Evolutionary conservation across 192 early-diverging fungal species (phyloP).

Genomic region (Chytriomyces sp.): DNA sequence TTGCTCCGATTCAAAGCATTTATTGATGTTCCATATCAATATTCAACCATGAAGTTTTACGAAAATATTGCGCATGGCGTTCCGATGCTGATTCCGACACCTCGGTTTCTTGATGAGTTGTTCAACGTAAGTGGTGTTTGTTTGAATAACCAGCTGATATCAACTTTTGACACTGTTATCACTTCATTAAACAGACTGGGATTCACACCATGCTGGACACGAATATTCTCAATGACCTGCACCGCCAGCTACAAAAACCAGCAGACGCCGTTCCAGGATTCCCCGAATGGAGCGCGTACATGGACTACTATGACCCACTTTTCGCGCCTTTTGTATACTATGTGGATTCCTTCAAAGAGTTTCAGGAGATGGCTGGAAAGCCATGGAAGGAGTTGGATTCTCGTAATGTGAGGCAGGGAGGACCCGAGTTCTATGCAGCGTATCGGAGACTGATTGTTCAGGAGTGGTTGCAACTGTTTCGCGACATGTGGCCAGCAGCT

Average conservation of each 20-base stretch:
- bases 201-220: too few species aligned
- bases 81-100: slow-evolving; percentile 7
- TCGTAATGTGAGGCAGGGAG: not conserved
- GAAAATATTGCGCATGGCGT: slow-evolving; percentile 33
- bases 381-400: not conserved
- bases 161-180: too few species aligned
- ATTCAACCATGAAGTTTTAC: slow-evolving; percentile 31
- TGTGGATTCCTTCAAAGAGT: slow-evolving; percentile 21
- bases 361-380: not conserved
- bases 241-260: too few species aligned
- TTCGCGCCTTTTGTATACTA: slow-evolving; percentile 16
- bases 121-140: too few species aligned
- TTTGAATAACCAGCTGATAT: too few species aligned
- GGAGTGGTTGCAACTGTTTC: slow-evolving; percentile 8
- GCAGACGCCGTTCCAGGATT: too few species aligned
- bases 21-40: slow-evolving; percentile 27
- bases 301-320: slow-evolving; percentile 3
- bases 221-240: too few species aligned
- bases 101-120: slow-evolving; percentile 14
- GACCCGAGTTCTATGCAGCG: not conserved
- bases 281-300: not conserved
- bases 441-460: not conserved
- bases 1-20: slow-evolving; percentile 26
- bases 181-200: too few species aligned
- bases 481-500: not conserved